Base-by-base conservation (phyloP, 2,329 filamentous ascomycete species). In the Ceratocystis lukuohia region DNA sequence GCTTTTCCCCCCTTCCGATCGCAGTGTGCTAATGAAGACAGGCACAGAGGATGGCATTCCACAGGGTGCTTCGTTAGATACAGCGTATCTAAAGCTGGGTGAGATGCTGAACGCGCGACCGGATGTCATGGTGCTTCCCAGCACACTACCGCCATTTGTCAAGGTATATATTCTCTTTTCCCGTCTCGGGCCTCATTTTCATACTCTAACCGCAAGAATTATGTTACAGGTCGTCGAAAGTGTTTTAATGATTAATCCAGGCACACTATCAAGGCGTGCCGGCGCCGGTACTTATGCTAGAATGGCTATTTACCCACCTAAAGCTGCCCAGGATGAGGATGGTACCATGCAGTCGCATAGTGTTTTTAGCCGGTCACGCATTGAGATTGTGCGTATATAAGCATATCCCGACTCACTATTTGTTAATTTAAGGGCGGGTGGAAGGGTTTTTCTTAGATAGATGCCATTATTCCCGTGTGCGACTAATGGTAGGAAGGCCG, bases 231-330 rank as follows among this genome's bases (percentile, higher is more conserved):
- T 96, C 53, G 86, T 97, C 10, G 90, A 96, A 72, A 90, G 88
- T 70, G 91, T 96, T 0, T 76, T 97, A 5, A 85, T 91, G 12
- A 88, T 99, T 72, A 99, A 99, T 74, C 93, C 94, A 0, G 93
- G 94, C 4, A 87, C 85, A 62, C 77, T 96, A 44, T 94, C 91
- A 17, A 96, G 96, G 76, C 85, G 89, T 66, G 86, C 85, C 68
- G 91, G 87, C 1, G 82, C 92, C 0, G 94, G 94, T 5, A 96
- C 91, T 0, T 97, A 88, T 74, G 89, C 91, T 0, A 85, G 87
- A 63, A 82, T 99, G 80, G 84, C 84, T 22, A 77, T 97, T 5
- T 82, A 89, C 69, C 85, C 89, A 1, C 84, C 87, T 15, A 75
- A 75, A 5, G 70, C 88, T 0, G 81, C 86, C 0, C 80, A 83